Evolutionary conservation across 371 early-diverging fungal genomes (phyloP), one percentile per base, ranked within the genome.

Genomic region (Haplosporangium sp.): DNA sequence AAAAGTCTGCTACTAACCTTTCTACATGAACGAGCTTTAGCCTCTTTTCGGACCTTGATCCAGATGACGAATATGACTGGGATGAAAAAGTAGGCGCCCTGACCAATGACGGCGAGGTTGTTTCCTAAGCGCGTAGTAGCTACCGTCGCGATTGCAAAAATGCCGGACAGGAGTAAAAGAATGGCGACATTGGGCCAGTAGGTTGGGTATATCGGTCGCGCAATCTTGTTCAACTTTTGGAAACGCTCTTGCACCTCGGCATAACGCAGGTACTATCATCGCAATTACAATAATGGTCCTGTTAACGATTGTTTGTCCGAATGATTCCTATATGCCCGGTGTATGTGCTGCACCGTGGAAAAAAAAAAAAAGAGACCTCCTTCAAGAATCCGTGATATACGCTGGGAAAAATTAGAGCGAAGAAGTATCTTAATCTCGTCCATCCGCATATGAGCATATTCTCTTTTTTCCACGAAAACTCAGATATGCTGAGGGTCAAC

Each of bases 1-100:
- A 11, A n/a, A 14, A 45, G 50, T 42, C 10, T 21, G 20, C 29
- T 55, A 20, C 14, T 40, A 56, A 58, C 65, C 59, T 46, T 60
- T 45, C n/a, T 65, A 9, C 73, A 42, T 6, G 66, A 42, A 29
- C 58, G 51, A 12, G 51, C 52, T 1, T 52, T 51, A 11, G 47
- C 9, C 23, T 66, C 76, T 14, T 63, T 54, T 4, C 76, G 58
- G 13, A 70, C 18, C 18, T 63, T 66, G 43, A 66, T 46, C 76
- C 70, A 76, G 5, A 76, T 53, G 12, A 76, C 55, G 20, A 55
- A 48, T 14, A 65, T 46, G 36, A 76, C 36, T 1, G 71, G 76
- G 18, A 76, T 13, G n/a, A 76, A 41, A 43, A 76, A 76, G 40
- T 71, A 76, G 4, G 67, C 62, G n/a, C 63, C 67, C 46, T 76